Evolutionary conservation across 805 yeast species (phyloP).

Genomic region (Candida piceae): DNA sequence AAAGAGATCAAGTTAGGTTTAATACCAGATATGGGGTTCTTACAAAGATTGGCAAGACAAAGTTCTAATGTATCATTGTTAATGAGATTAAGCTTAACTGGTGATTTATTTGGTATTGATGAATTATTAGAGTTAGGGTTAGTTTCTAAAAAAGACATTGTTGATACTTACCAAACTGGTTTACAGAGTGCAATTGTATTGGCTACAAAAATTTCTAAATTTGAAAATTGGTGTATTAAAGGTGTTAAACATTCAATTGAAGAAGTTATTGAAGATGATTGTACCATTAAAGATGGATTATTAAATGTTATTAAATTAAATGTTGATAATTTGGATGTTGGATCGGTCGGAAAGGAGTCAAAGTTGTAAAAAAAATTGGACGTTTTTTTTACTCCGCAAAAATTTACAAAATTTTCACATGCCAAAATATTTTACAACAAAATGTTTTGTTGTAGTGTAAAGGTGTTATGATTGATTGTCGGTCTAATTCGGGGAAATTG

Average conservation of each 20-base stretch:
- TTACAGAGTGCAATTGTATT: slow-evolving; percentile 42
- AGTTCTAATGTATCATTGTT: slow-evolving; percentile 53
- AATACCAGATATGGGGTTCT: slow-evolving; percentile 74
- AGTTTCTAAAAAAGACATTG: slow-evolving; percentile 37
- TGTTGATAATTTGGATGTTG: too few species aligned
- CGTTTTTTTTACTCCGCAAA: too few species aligned
- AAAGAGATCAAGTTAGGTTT: slow-evolving; percentile 71
- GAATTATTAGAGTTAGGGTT: slow-evolving; percentile 56
- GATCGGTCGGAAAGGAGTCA: too few species aligned
- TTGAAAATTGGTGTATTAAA: slow-evolving; percentile 54
- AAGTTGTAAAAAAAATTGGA: too few species aligned
- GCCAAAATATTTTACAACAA: too few species aligned
- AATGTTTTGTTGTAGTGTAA: too few species aligned
- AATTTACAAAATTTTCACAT: too few species aligned
- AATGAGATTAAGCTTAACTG: slow-evolving; percentile 59
- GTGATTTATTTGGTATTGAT: slow-evolving; percentile 46
- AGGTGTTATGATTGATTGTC: too few species aligned
- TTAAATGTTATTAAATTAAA: slow-evolving; percentile 38
- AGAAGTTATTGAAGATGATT: slow-evolving; percentile 31
- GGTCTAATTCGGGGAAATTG: slow-evolving; percentile 1
- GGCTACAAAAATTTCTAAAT: slow-evolving; percentile 42
- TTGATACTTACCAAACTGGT: slow-evolving; percentile 44
- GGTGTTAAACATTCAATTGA: slow-evolving; percentile 60
- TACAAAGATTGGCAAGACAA: slow-evolving; percentile 58
- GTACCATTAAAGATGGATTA: slow-evolving; percentile 40